These are phyloP conservation scores for Trichoderma harzianum DNA, from an alignment of 2,329 filamentous ascomycete genomes.

Conservation along the genomic window DNA sequence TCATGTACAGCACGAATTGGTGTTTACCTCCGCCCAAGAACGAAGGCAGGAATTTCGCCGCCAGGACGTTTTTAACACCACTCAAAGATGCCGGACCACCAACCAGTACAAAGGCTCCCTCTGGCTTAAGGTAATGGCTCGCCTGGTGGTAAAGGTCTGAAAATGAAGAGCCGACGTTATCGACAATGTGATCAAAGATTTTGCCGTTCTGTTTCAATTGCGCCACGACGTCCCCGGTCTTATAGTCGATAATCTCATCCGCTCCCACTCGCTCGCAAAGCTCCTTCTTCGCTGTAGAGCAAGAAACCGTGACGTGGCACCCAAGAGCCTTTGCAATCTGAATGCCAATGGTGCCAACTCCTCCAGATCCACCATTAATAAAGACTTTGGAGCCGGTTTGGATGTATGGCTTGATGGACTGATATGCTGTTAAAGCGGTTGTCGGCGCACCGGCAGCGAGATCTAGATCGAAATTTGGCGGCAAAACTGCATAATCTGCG, in stretches of 20 bases:
- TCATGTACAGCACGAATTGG: conserved; percentile 40
- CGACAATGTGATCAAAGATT: conserved; percentile 52
- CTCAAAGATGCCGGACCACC: conserved; percentile 37
- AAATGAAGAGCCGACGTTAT: conserved; percentile 54
- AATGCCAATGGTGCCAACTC: conserved; percentile 58
- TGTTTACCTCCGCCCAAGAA: conserved; percentile 41
- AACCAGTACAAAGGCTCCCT: conserved; percentile 50
- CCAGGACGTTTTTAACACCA: conserved; percentile 25
- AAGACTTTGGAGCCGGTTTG: conserved; percentile 56
- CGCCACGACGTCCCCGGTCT: conserved; percentile 44
- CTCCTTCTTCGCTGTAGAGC: conserved; percentile 56
- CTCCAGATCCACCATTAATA: conserved; percentile 64
- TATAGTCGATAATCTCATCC: conserved; percentile 64
- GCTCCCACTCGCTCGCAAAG: conserved; percentile 59
- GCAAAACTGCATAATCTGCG: conserved; percentile 37
- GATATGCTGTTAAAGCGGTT: conserved; percentile 47
- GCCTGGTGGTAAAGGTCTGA: conserved; percentile 50
- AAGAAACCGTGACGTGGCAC: conserved; percentile 58
- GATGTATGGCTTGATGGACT: conserved; percentile 46
- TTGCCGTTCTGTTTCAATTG: conserved; percentile 45
- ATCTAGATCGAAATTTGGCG: conserved; percentile 38
- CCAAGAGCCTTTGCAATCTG: conserved; percentile 63
- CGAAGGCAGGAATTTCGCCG: conserved; percentile 29
- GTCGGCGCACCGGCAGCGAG: conserved; percentile 43
- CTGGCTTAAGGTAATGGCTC: conserved; percentile 46